Evolutionary conservation across 176 grass and related monocot species (phyloP), one percentile per base, ranked within the genome.

Genomic region (Pontederia paniculata): DNA sequence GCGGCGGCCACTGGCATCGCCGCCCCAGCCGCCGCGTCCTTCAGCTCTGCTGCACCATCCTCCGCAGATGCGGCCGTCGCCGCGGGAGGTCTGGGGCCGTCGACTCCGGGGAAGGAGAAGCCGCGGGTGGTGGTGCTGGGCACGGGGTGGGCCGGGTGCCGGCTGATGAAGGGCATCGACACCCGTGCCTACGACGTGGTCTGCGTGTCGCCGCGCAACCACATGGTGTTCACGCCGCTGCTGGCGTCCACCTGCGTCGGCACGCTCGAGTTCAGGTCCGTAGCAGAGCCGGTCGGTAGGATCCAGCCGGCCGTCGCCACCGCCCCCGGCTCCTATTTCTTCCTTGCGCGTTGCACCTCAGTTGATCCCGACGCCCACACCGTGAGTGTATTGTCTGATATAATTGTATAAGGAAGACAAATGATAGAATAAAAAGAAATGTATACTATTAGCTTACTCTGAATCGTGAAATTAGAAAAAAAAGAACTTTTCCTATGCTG

Each of bases 171-270:
- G 77, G 81, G 78, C 60, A 48, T 95, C 48, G 84, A 95, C 75
- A 95, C 89, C 3, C 2, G 9, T 16, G 31, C 65, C 9, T 95
- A 88, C 78, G 89, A 95, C 67, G 75, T 95, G 1, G 89, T 95
- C 50, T 95, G 89, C 78, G 74, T 95, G 21, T 81, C 89, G 20
- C 89, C 89, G 59, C 77, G 89, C 21, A 94, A 94, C 73, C 89
- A 88, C 80, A 94, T 94, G 89, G 89, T 94, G 54, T 94, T 94
- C 89, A 94, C 89, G 63, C 89, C 89, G 65, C 89, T 94, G 55
- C 71, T 94, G 37, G 89, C 89, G n/a, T 94, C 89, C 54, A 94
- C 89, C 23, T 94, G 89, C 81, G 89, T 94, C 45, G 89, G 84
- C 49, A 94, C 89, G 28, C 89, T 94, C 54, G 89, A 94, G 77